Conservation (phyloP, 371 early-diverging fungal genomes). For the Zychaea mexicana region DNA sequence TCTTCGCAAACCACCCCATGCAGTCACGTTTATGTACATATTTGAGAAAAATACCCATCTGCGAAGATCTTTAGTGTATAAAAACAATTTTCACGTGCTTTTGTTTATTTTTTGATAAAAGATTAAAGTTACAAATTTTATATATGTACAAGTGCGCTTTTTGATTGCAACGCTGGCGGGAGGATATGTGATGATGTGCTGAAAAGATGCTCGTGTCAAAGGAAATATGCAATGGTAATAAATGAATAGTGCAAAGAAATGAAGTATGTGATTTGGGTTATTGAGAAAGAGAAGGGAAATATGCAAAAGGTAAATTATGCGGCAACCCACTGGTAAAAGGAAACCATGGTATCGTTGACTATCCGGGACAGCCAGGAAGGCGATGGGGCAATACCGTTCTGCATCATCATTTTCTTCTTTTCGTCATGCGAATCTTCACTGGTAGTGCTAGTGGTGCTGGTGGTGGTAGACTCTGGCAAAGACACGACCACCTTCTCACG, state of each 20-base stretch:
- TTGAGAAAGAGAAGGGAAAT: neutral
- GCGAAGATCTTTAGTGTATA: neutral
- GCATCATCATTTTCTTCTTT: constrained; percentile 8
- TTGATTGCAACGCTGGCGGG: too few species aligned
- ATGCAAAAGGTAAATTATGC: neutral
- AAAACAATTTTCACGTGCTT: constrained; percentile 2
- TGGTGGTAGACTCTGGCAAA: neutral
- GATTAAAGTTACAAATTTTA: neutral
- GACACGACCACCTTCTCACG: constrained; percentile 11
- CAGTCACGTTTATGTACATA: neutral
- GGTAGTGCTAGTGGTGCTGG: neutral
- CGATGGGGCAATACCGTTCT: neutral
- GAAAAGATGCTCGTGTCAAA: too few species aligned
- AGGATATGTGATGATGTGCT: too few species aligned
- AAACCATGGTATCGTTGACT: neutral
- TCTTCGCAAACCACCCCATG: neutral
- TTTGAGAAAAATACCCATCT: neutral
- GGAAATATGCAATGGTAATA: too few species aligned
- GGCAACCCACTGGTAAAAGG: neutral
- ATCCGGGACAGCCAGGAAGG: neutral
- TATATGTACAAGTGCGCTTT: too few species aligned
- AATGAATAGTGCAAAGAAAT: too few species aligned
- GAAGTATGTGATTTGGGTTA: constrained; percentile 62
- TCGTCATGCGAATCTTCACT: neutral
- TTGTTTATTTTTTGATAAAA: neutral